Conservation (phyloP, 257 asterid species). For the Misopates orontium region DNA sequence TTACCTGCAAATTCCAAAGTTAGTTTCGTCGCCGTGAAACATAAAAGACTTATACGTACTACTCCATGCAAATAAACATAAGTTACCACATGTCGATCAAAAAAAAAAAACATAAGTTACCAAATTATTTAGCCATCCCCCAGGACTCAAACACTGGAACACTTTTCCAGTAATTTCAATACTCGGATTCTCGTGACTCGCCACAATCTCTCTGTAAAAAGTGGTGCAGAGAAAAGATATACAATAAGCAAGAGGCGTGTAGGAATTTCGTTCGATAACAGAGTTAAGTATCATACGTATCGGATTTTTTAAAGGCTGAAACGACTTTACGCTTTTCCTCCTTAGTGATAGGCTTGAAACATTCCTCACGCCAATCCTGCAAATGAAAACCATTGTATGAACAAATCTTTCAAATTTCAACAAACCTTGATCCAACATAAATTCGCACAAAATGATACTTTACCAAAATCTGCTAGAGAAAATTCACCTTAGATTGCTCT, state of each 20-base stretch:
- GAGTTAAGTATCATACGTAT: slow-evolving; percentile 34
- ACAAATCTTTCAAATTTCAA: neutral
- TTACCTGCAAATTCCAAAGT: slow-evolving; percentile 55
- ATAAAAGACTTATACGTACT: neutral
- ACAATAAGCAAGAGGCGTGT: neutral
- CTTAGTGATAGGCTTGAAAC: slow-evolving; percentile 48
- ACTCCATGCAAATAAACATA: neutral
- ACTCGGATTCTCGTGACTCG: slow-evolving; percentile 46
- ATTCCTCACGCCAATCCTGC: slow-evolving; percentile 47
- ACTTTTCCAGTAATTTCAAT: slow-evolving; percentile 55
- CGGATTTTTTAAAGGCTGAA: slow-evolving; percentile 35
- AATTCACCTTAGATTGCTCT: no score
- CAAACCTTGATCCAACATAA: slow-evolving; percentile 7
- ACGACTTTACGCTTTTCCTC: slow-evolving; percentile 48
- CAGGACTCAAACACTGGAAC: slow-evolving; percentile 55
- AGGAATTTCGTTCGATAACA: neutral
- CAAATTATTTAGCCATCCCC: slow-evolving; percentile 68
- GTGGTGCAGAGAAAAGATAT: slow-evolving; percentile 13
- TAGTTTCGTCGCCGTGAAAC: neutral
- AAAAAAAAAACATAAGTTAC: slow-evolving; percentile 26
- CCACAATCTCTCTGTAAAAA: slow-evolving; percentile 46
- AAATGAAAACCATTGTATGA: slow-evolving; percentile 3
- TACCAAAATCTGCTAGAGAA: no score
- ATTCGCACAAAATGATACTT: no score
- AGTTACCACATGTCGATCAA: slow-evolving; percentile 60